phyloP scores from a whole-genome alignment of 768 basidiomycete species.

The Hericium rajendrae region DNA sequence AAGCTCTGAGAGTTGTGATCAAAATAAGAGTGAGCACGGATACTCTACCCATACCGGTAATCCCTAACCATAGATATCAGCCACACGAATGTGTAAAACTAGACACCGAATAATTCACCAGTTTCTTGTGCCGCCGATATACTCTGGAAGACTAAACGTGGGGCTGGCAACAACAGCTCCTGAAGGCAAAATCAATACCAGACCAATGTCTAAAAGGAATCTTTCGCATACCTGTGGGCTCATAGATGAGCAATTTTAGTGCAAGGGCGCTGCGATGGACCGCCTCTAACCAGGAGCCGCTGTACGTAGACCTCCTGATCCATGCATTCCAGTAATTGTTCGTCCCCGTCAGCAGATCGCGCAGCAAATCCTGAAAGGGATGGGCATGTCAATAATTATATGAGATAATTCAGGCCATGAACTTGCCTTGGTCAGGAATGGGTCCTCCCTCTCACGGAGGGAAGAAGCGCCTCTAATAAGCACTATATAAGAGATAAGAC shows the following conservation, averaged over 20 bases:
- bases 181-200: constrained; percentile 8
- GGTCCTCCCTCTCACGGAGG: constrained; percentile 53
- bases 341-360: constrained; percentile 55
- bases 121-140: constrained; percentile 82
- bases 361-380: constrained; percentile 39
- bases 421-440: constrained; percentile 53
- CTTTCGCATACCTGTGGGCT: constrained; percentile 58
- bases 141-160: constrained; percentile 90
- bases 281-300: constrained; percentile 91
- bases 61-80: constrained; percentile 1
- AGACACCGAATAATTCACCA: constrained; percentile 40
- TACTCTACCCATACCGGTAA: not conserved
- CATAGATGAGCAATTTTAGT: constrained; percentile 85
- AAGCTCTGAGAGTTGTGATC: constrained; percentile 36
- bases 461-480: constrained; percentile 36
- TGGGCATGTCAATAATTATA: not conserved
- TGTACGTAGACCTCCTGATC: constrained; percentile 85
- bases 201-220: constrained; percentile 1
- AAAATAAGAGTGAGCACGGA: constrained; percentile 15
- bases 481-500: constrained; percentile 16
- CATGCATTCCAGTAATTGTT: constrained; percentile 80
- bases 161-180: constrained; percentile 93
- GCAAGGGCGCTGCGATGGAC: constrained; percentile 91
- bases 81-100: not conserved
- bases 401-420: not conserved